Conservation (phyloP, 805 yeast species). For the Hanseniaspora vineae region DNA sequence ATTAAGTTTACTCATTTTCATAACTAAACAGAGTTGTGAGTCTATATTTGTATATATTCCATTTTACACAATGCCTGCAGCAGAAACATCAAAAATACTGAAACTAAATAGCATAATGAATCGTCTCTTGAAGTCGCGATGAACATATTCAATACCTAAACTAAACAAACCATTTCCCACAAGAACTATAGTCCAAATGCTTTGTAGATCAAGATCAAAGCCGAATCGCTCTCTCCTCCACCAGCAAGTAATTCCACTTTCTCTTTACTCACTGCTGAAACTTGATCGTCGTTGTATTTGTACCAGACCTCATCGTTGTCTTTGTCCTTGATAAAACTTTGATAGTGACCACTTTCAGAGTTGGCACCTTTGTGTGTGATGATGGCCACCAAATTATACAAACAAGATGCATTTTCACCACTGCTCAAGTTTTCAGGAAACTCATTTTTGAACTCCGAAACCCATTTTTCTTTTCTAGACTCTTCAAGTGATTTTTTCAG, state of each 20-base stretch:
- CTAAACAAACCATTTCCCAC: slow-evolving; percentile 3
- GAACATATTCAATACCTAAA: not conserved
- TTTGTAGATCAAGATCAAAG: slow-evolving; percentile 75
- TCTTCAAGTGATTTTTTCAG: slow-evolving; percentile 35
- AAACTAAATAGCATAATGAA: too few species aligned
- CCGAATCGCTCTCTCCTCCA: slow-evolving; percentile 96
- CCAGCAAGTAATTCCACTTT: slow-evolving; percentile 82
- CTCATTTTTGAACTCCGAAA: slow-evolving; percentile 29
- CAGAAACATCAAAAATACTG: too few species aligned
- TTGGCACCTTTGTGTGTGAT: slow-evolving; percentile 91
- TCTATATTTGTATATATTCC: too few species aligned
- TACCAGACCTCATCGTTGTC: slow-evolving; percentile 77
- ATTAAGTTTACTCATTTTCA: too few species aligned
- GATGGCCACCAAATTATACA: slow-evolving; percentile 71
- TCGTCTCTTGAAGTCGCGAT: not conserved
- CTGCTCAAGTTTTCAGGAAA: slow-evolving; percentile 34
- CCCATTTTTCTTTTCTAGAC: slow-evolving; percentile 39
- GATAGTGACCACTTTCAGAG: slow-evolving; percentile 97
- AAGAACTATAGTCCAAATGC: slow-evolving; percentile 50
- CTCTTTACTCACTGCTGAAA: slow-evolving; percentile 61
- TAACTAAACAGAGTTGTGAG: too few species aligned
- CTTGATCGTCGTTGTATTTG: slow-evolving; percentile 89
- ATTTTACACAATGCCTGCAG: too few species aligned
- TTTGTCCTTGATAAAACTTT: slow-evolving; percentile 69
- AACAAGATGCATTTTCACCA: slow-evolving; percentile 77